phyloP scores from a whole-genome alignment of 768 basidiomycete species.

The Cystofilobasidium capitatum region DNA sequence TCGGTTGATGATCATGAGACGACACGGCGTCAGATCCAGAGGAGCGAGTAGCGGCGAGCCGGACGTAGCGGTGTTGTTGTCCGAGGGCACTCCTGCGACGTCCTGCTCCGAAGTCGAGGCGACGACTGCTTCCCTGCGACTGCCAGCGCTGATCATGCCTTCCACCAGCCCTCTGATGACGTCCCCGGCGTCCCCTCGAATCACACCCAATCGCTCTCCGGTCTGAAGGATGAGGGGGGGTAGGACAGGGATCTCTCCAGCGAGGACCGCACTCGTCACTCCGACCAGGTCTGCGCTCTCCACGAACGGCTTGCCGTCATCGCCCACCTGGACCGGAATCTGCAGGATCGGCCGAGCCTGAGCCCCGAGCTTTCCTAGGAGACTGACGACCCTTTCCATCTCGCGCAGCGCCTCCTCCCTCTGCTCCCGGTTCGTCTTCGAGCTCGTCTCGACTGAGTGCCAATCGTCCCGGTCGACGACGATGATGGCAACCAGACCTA shows the following conservation, averaged over 20 bases:
- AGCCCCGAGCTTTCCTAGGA: conserved; percentile 75
- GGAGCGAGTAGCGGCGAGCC: conserved; percentile 40
- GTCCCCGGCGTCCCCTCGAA: conserved; percentile 76
- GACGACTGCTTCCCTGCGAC: conserved; percentile 41
- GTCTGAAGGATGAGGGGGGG: conserved; percentile 79
- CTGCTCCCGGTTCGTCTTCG: conserved; percentile 52
- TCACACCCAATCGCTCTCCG: conserved; percentile 54
- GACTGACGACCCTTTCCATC: conserved; percentile 69
- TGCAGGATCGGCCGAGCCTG: conserved; percentile 80
- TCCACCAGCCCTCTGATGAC: conserved; percentile 76
- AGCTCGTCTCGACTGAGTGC: conserved; percentile 35
- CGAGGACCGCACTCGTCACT: conserved; percentile 53
- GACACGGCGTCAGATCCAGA: conserved; percentile 79
- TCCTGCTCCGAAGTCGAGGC: conserved; percentile 41
- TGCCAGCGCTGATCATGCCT: conserved; percentile 58
- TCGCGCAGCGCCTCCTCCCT: conserved; percentile 61
- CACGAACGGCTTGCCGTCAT: conserved; percentile 5
- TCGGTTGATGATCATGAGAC: conserved; percentile 93
- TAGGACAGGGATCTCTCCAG: conserved; percentile 93
- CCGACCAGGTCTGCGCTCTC: conserved; percentile 5
- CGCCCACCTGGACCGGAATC: conserved; percentile 40
- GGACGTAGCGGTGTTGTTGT: neutral
- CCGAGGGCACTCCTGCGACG: neutral
- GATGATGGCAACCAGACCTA: conserved; percentile 89
- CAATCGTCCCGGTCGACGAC: conserved; percentile 83